Conservation (phyloP, 2,329 filamentous ascomycete species). For the Anthostomella pinea region DNA sequence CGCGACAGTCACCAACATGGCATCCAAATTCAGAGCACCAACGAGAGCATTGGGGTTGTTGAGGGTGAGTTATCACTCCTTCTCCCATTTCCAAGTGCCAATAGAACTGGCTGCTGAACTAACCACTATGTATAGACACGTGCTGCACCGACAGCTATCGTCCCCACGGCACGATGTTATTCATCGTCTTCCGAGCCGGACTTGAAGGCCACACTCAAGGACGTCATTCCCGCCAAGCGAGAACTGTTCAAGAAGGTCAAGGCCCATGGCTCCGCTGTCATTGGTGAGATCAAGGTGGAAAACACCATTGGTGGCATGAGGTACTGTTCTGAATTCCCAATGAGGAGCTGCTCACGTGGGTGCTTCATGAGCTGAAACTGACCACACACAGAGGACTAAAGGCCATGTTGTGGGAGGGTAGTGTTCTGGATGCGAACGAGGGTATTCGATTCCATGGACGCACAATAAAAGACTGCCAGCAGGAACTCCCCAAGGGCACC, state of each 20-base stretch:
- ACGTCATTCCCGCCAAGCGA: slow-evolving; percentile 85
- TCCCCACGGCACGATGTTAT: slow-evolving; percentile 54
- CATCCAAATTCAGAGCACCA: slow-evolving; percentile 60
- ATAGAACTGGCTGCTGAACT: slow-evolving; percentile 2
- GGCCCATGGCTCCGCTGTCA: slow-evolving; percentile 73
- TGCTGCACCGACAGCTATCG: slow-evolving; percentile 26
- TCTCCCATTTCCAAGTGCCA: slow-evolving; percentile 1
- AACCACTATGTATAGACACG: slow-evolving; percentile 20
- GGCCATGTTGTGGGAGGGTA: slow-evolving; percentile 98
- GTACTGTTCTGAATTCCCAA: slow-evolving; percentile 20
- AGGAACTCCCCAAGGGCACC: slow-evolving; percentile 86
- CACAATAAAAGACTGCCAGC: slow-evolving; percentile 97
- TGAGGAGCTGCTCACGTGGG: slow-evolving; percentile 13
- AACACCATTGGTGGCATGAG: slow-evolving; percentile 96
- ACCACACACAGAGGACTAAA: slow-evolving; percentile 77
- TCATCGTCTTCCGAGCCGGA: slow-evolving; percentile 77
- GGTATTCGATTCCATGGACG: slow-evolving; percentile 97
- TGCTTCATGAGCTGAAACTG: too few species aligned
- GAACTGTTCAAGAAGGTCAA: slow-evolving; percentile 95
- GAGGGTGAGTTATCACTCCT: slow-evolving; percentile 52
- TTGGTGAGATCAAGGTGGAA: slow-evolving; percentile 91
- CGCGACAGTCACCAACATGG: slow-evolving; percentile 46
- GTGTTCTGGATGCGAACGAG: slow-evolving; percentile 92
- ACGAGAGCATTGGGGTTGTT: slow-evolving; percentile 61
- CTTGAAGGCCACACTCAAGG: slow-evolving; percentile 82